Conservation (phyloP, 2,329 filamentous ascomycete genomes). For the Cercospora zeae-maydis region DNA sequence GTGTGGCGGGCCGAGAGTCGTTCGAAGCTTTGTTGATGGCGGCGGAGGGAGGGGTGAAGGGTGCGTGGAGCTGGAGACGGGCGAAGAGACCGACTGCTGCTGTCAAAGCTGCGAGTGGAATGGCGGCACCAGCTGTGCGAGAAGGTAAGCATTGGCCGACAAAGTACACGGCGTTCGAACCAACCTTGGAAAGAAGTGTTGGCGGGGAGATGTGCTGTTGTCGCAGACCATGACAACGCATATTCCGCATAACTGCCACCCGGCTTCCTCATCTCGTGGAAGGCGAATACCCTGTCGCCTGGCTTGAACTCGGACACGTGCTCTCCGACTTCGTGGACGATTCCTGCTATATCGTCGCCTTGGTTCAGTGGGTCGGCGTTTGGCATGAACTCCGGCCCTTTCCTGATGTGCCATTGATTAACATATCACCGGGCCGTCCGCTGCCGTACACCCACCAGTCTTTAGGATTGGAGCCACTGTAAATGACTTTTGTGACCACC, state of each 20-base stretch:
- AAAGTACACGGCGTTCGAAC: background rate
- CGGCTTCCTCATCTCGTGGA: conserved; percentile 50
- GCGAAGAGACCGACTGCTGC: conserved; percentile 46
- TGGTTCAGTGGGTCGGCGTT: conserved; percentile 27
- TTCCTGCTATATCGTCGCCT: conserved; percentile 39
- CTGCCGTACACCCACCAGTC: conserved; percentile 28
- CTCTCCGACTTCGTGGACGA: conserved; percentile 53
- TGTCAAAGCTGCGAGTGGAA: conserved; percentile 48
- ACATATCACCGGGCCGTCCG: background rate
- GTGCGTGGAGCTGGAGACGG: conserved; percentile 43
- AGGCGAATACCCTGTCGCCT: conserved; percentile 56
- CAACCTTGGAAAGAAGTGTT: conserved; percentile 51
- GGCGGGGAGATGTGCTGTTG: conserved; percentile 55
- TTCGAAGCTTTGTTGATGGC: conserved; percentile 5
- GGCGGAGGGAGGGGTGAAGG: conserved; percentile 36
- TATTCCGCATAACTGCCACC: conserved; percentile 61
- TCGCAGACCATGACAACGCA: conserved; percentile 53
- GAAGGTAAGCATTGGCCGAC: conserved; percentile 7
- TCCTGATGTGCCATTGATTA: conserved; percentile 12
- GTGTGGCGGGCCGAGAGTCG: conserved; percentile 27
- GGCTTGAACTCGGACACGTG: conserved; percentile 56
- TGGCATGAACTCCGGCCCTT: conserved; percentile 20
- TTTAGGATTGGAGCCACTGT: conserved; percentile 35
- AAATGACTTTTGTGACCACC: conserved; percentile 35
- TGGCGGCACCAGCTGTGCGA: conserved; percentile 41